Evolutionary conservation across 352 stramenopile species (phyloP).

Genomic region (Globisporangium abappressorium): DNA sequence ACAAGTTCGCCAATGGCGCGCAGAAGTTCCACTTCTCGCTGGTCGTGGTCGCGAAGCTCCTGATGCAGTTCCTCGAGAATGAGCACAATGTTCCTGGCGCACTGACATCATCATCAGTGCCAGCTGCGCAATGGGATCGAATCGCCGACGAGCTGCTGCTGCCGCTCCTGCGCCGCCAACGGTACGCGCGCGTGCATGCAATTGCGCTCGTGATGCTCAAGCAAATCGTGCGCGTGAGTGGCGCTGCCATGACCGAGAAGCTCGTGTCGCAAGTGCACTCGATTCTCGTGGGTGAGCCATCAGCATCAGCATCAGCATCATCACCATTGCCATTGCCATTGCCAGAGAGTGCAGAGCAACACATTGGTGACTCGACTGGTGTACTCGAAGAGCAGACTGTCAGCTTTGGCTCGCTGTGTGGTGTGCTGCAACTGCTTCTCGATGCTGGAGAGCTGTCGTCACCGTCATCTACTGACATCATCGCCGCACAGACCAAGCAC

Average conservation of each 20-base stretch:
- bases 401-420: slow-evolving; percentile 49
- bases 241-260: slow-evolving; percentile 9
- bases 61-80: slow-evolving; percentile 25
- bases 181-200: slow-evolving; percentile 27
- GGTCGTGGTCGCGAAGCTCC: slow-evolving; percentile 27
- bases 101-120: background rate
- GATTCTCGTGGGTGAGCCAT: slow-evolving; percentile 12
- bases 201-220: slow-evolving; percentile 26
- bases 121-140: background rate
- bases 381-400: slow-evolving; percentile 2
- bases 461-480: background rate
- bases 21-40: slow-evolving; percentile 39
- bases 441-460: slow-evolving; percentile 4
- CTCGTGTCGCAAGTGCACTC: slow-evolving; percentile 8
- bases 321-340: background rate
- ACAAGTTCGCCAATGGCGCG: slow-evolving; percentile 18
- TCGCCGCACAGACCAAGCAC: slow-evolving; percentile 21
- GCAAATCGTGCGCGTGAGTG: slow-evolving; percentile 19
- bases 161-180: slow-evolving; percentile 25
- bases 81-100: background rate
- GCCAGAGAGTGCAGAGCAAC: background rate
- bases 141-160: slow-evolving; percentile 30
- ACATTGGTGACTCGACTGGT: background rate
- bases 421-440: slow-evolving; percentile 44
- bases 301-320: background rate